Evolutionary conservation across 2,329 filamentous ascomycete genomes (phyloP), one percentile per base, ranked within the genome.

Genomic region (Drechslerella dactyloides): DNA sequence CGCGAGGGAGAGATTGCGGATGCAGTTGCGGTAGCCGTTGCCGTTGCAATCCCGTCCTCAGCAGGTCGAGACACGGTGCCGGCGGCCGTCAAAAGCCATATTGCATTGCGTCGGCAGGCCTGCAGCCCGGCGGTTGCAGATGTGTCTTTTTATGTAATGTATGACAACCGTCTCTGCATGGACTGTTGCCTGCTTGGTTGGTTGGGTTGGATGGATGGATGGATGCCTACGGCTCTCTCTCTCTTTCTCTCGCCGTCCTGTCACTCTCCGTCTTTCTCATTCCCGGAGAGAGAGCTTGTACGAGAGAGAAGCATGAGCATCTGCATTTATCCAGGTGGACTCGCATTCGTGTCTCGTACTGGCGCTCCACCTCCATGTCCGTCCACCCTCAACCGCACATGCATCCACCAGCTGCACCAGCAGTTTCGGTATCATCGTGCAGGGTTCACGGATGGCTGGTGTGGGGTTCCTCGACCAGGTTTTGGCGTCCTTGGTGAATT

Each of bases 361-460:
- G 66, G 59, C 62, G 50, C 56, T 69, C 11, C 13, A 15, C 37
- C n/a, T n/a, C n/a, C n/a, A n/a, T n/a, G n/a, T n/a, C n/a, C n/a
- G n/a, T n/a, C n/a, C 5, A 42, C 13, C n/a, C 11, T 6, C 60
- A n/a, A 58, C 62, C 58, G 54, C 60, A 61, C 60, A 72, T 64
- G 60, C 68, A 61, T 17, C 55, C 55, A 42, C 42, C 40, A 37
- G 17, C 24, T 10, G 24, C 55, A 62, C 19, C 58, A 44, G 19
- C n/a, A 21, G 17, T 17, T 48, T 19, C 44, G 8, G 44, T 19
- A 70, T 70, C 66, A 72, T 72, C 68, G 60, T 60, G 68, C 68
- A 72, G 60, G 68, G 68, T 65, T 70, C n/a, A 55, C 68, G 68
- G 68, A 65, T 54, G 57, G 68, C 48, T 64, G 40, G 57, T 72